These are phyloP conservation scores for Isatis tinctoria DNA, from an alignment of 345 rosid genomes.

Conservation along the genomic window DNA sequence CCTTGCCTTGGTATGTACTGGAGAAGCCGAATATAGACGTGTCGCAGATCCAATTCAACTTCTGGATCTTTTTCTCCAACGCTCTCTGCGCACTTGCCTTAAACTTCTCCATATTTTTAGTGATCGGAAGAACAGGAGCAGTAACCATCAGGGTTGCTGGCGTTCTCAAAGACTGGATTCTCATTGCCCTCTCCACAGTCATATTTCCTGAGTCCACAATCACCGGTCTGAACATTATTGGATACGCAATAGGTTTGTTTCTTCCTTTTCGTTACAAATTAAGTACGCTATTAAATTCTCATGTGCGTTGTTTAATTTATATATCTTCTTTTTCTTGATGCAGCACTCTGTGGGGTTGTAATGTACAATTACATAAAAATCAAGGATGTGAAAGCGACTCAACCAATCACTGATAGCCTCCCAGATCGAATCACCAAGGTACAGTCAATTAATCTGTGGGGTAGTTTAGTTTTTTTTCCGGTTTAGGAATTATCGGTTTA, in stretches of 20 bases:
- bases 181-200: slow-evolving; percentile 91
- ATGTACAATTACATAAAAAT: slow-evolving; percentile 90
- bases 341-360: slow-evolving; percentile 95
- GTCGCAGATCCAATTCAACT: slow-evolving; percentile 84
- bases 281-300: background rate
- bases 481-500: background rate
- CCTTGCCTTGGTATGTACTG: slow-evolving; percentile 85
- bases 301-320: slow-evolving; percentile 5
- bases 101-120: slow-evolving; percentile 89
- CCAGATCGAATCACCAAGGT: slow-evolving; percentile 88
- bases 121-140: slow-evolving; percentile 95
- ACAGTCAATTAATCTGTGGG: background rate
- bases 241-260: slow-evolving; percentile 85
- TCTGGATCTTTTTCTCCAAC: slow-evolving; percentile 96
- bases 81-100: slow-evolving; percentile 90
- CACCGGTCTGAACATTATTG: slow-evolving; percentile 84
- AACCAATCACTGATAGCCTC: slow-evolving; percentile 54
- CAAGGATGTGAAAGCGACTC: slow-evolving; percentile 67
- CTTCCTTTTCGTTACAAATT: background rate
- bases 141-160: slow-evolving; percentile 94
- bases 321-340: background rate
- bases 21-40: slow-evolving; percentile 82
- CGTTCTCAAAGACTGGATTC: slow-evolving; percentile 93
- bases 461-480: background rate
- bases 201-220: slow-evolving; percentile 90